These are phyloP conservation scores for Ceratocystis eucalypticola DNA, from an alignment of 2,329 filamentous ascomycete species.

Conservation along the genomic window DNA sequence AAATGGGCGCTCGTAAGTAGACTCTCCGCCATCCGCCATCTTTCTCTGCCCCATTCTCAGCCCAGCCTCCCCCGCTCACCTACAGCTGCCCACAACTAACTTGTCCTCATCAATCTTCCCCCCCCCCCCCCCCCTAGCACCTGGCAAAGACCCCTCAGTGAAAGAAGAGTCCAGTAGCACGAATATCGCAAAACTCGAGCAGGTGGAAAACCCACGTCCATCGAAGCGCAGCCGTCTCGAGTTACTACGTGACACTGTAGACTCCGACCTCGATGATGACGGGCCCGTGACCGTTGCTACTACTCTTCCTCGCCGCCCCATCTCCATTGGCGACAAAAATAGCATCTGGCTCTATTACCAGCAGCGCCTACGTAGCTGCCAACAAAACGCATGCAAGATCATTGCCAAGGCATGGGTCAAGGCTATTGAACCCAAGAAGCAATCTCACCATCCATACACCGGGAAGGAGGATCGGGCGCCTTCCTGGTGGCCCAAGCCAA, in stretches of 20 bases:
- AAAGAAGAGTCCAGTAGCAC: not conserved
- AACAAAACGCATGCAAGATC: constrained; percentile 58
- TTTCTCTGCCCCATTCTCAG: not conserved
- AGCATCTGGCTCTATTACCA: constrained; percentile 48
- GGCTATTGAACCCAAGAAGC: constrained; percentile 62
- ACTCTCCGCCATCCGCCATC: no score
- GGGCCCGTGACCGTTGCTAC: not conserved
- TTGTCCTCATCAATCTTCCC: not conserved
- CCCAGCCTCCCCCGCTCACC: not conserved
- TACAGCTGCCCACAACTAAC: no score
- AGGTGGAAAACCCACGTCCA: not conserved
- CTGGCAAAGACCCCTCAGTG: not conserved
- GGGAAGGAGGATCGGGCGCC: constrained; percentile 48
- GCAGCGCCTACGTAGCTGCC: constrained; percentile 48
- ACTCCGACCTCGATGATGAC: constrained; percentile 7
- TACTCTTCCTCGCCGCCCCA: not conserved
- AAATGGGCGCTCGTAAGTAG: constrained; percentile 8
- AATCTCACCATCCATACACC: constrained; percentile 60
- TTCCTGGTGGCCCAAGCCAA: constrained; percentile 51
- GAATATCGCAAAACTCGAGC: not conserved
- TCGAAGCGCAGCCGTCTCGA: not conserved
- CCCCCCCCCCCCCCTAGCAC: not conserved
- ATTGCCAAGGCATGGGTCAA: constrained; percentile 67
- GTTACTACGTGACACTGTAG: not conserved
- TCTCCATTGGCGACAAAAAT: constrained; percentile 41